A percentile compares a stretch with the other conserved stretches of the same genome.
Conservation (phyloP, 371 early-diverging fungal genomes). For the Umbelopsis sp. region DNA sequence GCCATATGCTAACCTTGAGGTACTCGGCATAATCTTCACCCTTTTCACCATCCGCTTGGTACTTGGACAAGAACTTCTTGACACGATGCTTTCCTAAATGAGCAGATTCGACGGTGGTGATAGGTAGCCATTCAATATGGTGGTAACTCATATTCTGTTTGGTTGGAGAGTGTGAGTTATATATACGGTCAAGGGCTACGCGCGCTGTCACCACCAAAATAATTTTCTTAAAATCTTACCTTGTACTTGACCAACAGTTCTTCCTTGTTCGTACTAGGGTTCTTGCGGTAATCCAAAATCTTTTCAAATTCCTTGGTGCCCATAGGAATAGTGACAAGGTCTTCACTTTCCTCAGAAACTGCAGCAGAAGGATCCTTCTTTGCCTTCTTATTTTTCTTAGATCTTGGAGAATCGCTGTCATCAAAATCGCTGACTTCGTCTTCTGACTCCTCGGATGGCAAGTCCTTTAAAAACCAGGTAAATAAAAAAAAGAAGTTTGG, state of each 20-base stretch:
- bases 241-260: constrained; percentile 75
- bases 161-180: too few relatives aligned
- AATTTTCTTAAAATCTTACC: constrained; percentile 36
- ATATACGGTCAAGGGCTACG: too few relatives aligned
- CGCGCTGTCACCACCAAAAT: background rate
- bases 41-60: constrained; percentile 48
- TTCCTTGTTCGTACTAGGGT: constrained; percentile 43
- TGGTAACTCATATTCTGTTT: constrained; percentile 71
- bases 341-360: constrained; percentile 35
- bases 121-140: constrained; percentile 85
- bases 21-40: constrained; percentile 62
- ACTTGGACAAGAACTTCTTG: constrained; percentile 77
- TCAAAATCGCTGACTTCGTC: constrained; percentile 34
- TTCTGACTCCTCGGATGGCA: constrained; percentile 34
- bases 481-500: too few relatives aligned
- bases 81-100: constrained; percentile 79
- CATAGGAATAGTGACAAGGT: constrained; percentile 73
- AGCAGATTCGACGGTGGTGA: constrained; percentile 67
- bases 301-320: constrained; percentile 73
- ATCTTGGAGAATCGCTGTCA: constrained; percentile 24
- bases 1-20: constrained; percentile 58
- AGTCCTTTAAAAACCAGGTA: constrained; percentile 22
- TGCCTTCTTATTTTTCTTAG: constrained; percentile 16
- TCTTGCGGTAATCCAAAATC: constrained; percentile 64
- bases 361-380: constrained; percentile 22